Percentiles rank a stretch among this genome's conserved stretches.
Conservation (phyloP, 306 rosid genomes). For the Quercus mongolica region DNA sequence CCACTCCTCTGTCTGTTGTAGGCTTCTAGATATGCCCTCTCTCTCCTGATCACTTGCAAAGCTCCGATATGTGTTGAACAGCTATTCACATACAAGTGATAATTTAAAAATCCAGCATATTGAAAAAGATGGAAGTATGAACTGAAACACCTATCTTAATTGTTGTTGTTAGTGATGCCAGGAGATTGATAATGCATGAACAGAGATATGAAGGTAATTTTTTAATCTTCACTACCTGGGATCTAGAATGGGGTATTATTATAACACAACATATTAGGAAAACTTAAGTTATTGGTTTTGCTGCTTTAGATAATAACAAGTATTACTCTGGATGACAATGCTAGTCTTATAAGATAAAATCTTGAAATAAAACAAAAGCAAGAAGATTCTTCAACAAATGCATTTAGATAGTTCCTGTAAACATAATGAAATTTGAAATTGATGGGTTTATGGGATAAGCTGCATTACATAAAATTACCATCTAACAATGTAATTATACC, state of each 20-base stretch:
- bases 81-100: conserved; percentile 54
- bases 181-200: conserved; percentile 9
- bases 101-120: conserved; percentile 18
- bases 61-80: conserved; percentile 71
- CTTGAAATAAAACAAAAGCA: conserved; percentile 6
- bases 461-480: background rate
- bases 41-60: conserved; percentile 74
- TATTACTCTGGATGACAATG: background rate
- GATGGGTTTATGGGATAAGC: background rate
- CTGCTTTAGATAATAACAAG: conserved; percentile 1
- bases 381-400: background rate
- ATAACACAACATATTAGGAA: conserved; percentile 3
- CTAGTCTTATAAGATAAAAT: conserved; percentile 3
- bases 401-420: background rate
- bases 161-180: background rate
- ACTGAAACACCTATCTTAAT: conserved; percentile 15
- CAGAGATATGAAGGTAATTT: background rate
- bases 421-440: background rate
- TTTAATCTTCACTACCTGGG: background rate
- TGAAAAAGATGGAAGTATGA: conserved; percentile 9
- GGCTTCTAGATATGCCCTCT: conserved; percentile 62
- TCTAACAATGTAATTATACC: background rate
- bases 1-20: conserved; percentile 90
- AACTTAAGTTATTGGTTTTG: background rate
- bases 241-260: conserved; percentile 1